Evolutionary conservation across 441 rosid species (phyloP).

Genomic region (Sinapis alba): DNA sequence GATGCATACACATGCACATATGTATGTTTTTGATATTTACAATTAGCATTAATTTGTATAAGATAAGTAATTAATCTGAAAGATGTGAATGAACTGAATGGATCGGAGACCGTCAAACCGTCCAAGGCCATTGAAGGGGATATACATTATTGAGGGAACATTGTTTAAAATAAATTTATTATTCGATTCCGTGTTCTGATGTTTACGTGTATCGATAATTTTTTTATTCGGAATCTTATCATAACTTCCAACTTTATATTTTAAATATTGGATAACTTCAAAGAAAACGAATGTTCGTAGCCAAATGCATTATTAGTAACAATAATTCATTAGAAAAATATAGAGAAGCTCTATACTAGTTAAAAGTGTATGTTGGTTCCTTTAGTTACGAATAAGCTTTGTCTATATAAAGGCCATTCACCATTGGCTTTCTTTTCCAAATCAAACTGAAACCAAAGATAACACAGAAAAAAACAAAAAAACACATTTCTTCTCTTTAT

Average conservation of each 20-base stretch:
- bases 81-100: not conserved
- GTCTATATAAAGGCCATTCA: not conserved
- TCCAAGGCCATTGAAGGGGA: conserved; percentile 12
- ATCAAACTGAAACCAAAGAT: not conserved
- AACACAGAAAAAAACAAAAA: conserved; percentile 11
- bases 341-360: not conserved
- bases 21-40: not conserved
- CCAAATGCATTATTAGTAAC: not conserved
- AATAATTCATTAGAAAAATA: not conserved
- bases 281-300: conserved; percentile 3
- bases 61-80: not conserved
- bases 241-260: conserved; percentile 3
- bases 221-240: not conserved
- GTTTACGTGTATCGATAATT: conserved; percentile 8
- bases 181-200: conserved; percentile 13
- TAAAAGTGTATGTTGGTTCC: not conserved
- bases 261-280: not conserved
- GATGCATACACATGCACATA: not conserved
- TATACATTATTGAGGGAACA: conserved; percentile 25
- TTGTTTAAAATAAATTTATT: not conserved
- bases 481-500: conserved; percentile 18
- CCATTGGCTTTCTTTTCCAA: not conserved
- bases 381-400: not conserved
- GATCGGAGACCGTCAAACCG: conserved; percentile 18
- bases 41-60: not conserved